Evolutionary conservation across 83 land plant genomes (phyloP).

Genomic region (Isoetes engelmannii): DNA sequence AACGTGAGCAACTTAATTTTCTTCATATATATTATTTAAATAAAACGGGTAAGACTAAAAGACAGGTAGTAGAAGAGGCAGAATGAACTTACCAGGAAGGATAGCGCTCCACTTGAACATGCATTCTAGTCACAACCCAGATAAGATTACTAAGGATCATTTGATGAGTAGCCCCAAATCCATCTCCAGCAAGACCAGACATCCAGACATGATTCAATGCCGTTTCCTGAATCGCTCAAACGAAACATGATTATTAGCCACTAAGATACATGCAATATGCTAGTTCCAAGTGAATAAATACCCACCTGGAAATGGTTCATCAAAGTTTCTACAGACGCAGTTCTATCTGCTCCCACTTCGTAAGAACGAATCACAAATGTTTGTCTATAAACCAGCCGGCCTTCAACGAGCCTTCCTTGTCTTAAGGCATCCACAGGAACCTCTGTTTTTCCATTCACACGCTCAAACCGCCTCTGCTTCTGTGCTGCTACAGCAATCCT

Average conservation of each 20-base stretch:
- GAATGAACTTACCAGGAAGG: constrained; percentile 48
- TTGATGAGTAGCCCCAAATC: constrained; percentile 71
- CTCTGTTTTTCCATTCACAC: constrained; percentile 10
- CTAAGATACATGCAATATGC: no score
- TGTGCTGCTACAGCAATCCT: constrained; percentile 14
- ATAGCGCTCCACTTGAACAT: constrained; percentile 55
- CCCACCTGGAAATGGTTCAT: constrained; percentile 61
- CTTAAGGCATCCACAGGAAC: constrained; percentile 22
- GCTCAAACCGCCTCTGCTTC: constrained; percentile 10
- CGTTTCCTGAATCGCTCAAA: constrained; percentile 37
- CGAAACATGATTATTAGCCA: no score
- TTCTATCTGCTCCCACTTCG: constrained; percentile 68
- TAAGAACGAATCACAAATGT: constrained; percentile 51
- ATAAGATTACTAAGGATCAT: constrained; percentile 60
- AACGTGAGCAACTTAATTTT: no score
- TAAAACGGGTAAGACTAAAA: not conserved
- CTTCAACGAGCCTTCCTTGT: constrained; percentile 25
- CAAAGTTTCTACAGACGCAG: constrained; percentile 58
- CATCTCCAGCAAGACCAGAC: constrained; percentile 65
- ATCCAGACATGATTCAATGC: constrained; percentile 72
- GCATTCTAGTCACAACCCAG: constrained; percentile 75
- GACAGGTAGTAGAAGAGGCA: not conserved
- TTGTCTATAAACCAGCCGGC: constrained; percentile 23
- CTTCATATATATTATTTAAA: not conserved
- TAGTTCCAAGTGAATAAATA: no score